Evolutionary conservation across 306 rosid species (phyloP).

Genomic region (Canavalia ensiformis): DNA sequence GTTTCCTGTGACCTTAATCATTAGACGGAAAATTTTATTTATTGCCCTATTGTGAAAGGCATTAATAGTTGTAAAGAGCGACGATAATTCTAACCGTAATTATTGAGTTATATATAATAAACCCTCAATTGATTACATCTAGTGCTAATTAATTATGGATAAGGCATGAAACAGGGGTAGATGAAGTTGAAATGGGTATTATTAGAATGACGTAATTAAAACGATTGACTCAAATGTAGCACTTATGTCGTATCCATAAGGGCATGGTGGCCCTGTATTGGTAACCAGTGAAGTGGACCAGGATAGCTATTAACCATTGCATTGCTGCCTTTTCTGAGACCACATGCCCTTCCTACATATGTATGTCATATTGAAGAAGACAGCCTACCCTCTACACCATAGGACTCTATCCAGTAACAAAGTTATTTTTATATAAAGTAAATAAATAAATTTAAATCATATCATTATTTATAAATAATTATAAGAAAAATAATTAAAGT

Average conservation of each 20-base stretch:
- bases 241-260: slow-evolving; percentile 45
- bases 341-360: slow-evolving; percentile 62
- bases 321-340: slow-evolving; percentile 66
- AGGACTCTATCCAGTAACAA: too few relatives aligned
- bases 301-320: slow-evolving; percentile 39
- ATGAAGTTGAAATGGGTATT: slow-evolving; percentile 7
- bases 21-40: not conserved
- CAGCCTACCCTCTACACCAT: slow-evolving; percentile 51
- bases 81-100: not conserved
- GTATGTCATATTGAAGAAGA: slow-evolving; percentile 52
- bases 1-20: slow-evolving; percentile 16
- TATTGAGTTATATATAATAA: not conserved
- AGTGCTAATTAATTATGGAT: slow-evolving; percentile 3
- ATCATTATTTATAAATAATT: too few relatives aligned
- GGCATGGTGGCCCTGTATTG: slow-evolving; percentile 49
- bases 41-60: not conserved
- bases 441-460: too few relatives aligned
- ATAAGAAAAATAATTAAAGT: too few relatives aligned
- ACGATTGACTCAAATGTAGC: slow-evolving; percentile 17
- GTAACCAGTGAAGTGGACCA: slow-evolving; percentile 54
- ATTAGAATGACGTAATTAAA: not conserved
- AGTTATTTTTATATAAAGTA: too few relatives aligned
- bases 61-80: slow-evolving; percentile 22
- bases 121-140: not conserved
- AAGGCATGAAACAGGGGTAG: not conserved